phyloP scores from a whole-genome alignment of 2,329 filamentous ascomycete genomes.

The Colletotrichum abscissum region DNA sequence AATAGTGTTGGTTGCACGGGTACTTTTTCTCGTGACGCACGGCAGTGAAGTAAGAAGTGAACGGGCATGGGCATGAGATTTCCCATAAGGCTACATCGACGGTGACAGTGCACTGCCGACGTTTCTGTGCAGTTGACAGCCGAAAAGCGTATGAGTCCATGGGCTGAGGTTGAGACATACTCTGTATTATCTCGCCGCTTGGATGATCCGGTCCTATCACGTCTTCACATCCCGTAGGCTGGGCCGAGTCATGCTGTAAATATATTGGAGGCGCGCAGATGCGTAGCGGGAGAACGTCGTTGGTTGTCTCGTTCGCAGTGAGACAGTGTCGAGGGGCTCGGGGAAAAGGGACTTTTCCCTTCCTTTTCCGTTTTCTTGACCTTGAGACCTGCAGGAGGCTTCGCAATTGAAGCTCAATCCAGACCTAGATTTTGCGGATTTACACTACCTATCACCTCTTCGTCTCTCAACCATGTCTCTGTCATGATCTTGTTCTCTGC shows the following conservation, averaged over 20 bases:
- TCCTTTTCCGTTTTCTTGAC: neutral
- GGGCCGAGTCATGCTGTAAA: neutral
- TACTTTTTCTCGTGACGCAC: neutral
- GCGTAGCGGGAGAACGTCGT: neutral
- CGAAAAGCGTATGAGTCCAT: neutral
- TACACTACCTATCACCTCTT: neutral
- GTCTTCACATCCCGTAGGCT: neutral
- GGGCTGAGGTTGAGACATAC: neutral
- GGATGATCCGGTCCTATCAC: neutral
- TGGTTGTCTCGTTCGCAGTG: neutral
- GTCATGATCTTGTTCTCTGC: neutral
- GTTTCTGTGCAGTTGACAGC: neutral
- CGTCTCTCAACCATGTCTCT: neutral
- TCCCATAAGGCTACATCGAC: neutral
- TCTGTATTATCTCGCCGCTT: neutral
- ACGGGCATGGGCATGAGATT: neutral
- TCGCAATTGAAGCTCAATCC: neutral
- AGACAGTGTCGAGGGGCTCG: neutral
- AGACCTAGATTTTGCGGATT: neutral
- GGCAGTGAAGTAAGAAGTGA: neutral
- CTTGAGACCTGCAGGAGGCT: conserved; percentile 6
- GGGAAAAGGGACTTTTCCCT: neutral
- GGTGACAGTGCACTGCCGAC: neutral
- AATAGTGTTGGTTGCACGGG: neutral
- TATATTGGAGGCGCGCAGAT: neutral